Evolutionary conservation across 2,329 filamentous ascomycete genomes (phyloP), one percentile per base, ranked within the genome.

Genomic region (Aspergillus sp.): DNA sequence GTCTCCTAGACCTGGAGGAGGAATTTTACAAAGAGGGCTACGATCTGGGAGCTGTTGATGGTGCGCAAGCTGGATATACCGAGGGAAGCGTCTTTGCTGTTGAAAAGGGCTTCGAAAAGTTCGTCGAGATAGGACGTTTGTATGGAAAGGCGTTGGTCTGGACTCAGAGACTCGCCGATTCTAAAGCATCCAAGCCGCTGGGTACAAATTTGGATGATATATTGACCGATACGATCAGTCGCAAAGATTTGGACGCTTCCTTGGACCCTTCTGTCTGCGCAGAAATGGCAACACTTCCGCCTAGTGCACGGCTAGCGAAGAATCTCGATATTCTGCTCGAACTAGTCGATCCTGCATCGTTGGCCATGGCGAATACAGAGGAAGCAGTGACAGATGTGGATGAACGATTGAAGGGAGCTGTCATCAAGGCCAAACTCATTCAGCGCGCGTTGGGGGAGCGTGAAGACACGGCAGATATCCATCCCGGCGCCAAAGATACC

Each of bases 71-170:
- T 27, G 93, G 93, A 35, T 83, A 84, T 49, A 82, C 88, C 54
- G 93, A 98, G 76, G 93, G 93, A 51, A 86, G 90, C 45, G 81
- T 89, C 17, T 89, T 97, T 63, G 93, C 91, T 0, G 81, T 97
- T 38, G 86, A 94, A 65, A 93, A 90, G 55, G 91, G 90, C 0
- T 97, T 93, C 59, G 88, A 95, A 60, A 97, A 95, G 70, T 96
- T 94, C 62, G 64, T 86, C 38, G 84, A 89, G 53, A 80, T 89
- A 66, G 91, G 91, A 2, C 78, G 79, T 49, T 70, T 97, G 27
- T 85, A 91, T 58, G 88, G 89, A 41, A 84, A 83, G 60, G 83
- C 88, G 12, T 71, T 86, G 20, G 76, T 97, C n/a, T 97, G 91
- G 90, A 83, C 84, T 10, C 86, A 87, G 51, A 78, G 90, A 46